These are phyloP conservation scores for Copromyces sp. DNA, from an alignment of 495 filamentous ascomycete species.

Conservation along the genomic window DNA sequence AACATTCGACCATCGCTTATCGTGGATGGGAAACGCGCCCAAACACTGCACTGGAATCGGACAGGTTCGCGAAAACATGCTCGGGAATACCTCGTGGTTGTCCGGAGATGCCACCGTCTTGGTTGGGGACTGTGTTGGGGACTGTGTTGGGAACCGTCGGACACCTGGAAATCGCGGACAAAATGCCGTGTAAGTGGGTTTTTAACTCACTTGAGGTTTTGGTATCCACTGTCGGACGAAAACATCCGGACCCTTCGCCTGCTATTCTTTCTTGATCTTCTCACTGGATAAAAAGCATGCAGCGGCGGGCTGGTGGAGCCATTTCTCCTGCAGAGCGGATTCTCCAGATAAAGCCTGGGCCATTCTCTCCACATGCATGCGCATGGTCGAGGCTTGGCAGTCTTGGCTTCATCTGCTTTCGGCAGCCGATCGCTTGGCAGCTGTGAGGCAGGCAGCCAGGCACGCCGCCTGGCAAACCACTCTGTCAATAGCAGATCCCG, in stretches of 20 bases:
- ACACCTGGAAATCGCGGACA: not conserved
- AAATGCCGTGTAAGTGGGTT: not conserved
- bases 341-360: not conserved
- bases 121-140: not conserved
- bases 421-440: not conserved
- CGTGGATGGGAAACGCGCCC: not conserved
- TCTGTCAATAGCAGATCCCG: not conserved
- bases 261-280: not conserved
- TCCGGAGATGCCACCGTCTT: not conserved
- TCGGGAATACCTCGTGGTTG: not conserved
- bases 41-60: not conserved
- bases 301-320: not conserved
- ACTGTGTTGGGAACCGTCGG: not conserved
- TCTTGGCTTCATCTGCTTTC: not conserved
- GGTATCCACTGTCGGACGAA: not conserved
- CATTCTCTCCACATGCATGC: not conserved
- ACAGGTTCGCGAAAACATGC: not conserved
- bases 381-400: not conserved
- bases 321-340: not conserved
- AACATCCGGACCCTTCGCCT: not conserved
- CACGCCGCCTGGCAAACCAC: not conserved
- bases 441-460: not conserved
- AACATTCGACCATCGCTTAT: not conserved
- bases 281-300: not conserved
- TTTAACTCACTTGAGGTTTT: not conserved